These are phyloP conservation scores for Fermentozyma sake DNA, from an alignment of 1,139 yeast species.

Conservation along the genomic window DNA sequence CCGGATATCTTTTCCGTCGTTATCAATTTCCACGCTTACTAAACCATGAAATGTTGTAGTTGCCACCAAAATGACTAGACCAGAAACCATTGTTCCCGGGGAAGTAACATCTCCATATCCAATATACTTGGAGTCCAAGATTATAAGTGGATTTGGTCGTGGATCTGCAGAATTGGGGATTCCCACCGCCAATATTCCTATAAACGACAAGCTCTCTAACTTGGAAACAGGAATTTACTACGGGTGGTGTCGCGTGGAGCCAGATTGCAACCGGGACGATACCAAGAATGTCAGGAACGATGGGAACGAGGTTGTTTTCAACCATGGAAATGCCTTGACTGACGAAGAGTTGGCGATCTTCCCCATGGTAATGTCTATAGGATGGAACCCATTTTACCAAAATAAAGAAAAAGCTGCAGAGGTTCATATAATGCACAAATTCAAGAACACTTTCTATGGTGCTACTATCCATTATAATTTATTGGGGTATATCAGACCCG, in stretches of 20 bases:
- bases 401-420: conserved; percentile 81
- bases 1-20: background rate
- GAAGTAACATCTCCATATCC: conserved; percentile 64
- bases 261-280: conserved; percentile 13
- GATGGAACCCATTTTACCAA: conserved; percentile 91
- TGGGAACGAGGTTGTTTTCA: conserved; percentile 46
- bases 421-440: conserved; percentile 78
- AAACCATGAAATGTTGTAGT: background rate
- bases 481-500: conserved; percentile 89
- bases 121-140: conserved; percentile 46
- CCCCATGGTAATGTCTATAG: conserved; percentile 94
- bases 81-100: conserved; percentile 38
- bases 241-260: conserved; percentile 63
- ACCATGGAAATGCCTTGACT: conserved; percentile 53
- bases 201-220: conserved; percentile 42
- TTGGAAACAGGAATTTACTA: conserved; percentile 85
- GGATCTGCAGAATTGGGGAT: conserved; percentile 92
- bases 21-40: background rate
- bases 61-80: conserved; percentile 14
- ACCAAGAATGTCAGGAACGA: conserved; percentile 31
- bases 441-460: conserved; percentile 72
- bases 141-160: conserved; percentile 89
- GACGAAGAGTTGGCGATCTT: conserved; percentile 40
- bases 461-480: conserved; percentile 65
- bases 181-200: conserved; percentile 90